phyloP scores from a whole-genome alignment of 345 rosid genomes.

The Boechera retrofracta region DNA sequence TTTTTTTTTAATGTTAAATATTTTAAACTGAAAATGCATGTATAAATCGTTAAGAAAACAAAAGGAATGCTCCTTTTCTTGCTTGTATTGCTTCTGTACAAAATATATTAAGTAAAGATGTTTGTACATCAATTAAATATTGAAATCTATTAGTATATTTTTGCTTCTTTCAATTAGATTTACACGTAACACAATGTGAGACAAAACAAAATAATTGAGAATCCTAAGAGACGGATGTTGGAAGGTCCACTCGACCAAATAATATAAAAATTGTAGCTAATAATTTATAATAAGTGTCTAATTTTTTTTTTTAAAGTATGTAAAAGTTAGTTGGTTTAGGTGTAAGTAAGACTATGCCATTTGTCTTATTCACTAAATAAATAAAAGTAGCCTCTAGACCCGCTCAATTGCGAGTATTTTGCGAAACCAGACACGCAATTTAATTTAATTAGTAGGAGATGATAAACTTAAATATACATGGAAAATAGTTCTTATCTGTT shows the following conservation, averaged over 20 bases:
- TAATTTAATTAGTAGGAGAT: background rate
- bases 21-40: conserved; percentile 7
- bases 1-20: background rate
- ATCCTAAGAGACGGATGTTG: conserved; percentile 45
- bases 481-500: background rate
- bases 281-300: background rate
- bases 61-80: conserved; percentile 1
- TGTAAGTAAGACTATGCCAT: conserved; percentile 10
- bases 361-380: conserved; percentile 35
- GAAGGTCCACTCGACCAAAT: conserved; percentile 42
- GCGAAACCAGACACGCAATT: background rate
- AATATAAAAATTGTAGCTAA: background rate
- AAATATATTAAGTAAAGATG: background rate
- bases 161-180: conserved; percentile 35
- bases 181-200: conserved; percentile 43
- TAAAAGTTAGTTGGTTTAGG: conserved; percentile 36
- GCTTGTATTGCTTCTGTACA: background rate
- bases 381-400: conserved; percentile 18
- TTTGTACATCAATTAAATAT: conserved; percentile 13
- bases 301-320: background rate
- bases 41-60: conserved; percentile 4
- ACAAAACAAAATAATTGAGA: conserved; percentile 45
- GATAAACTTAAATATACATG: background rate
- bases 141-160: background rate
- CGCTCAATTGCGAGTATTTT: background rate